These are phyloP conservation scores for Lachancea quebecensis DNA, from an alignment of 805 yeast genomes.

Conservation along the genomic window DNA sequence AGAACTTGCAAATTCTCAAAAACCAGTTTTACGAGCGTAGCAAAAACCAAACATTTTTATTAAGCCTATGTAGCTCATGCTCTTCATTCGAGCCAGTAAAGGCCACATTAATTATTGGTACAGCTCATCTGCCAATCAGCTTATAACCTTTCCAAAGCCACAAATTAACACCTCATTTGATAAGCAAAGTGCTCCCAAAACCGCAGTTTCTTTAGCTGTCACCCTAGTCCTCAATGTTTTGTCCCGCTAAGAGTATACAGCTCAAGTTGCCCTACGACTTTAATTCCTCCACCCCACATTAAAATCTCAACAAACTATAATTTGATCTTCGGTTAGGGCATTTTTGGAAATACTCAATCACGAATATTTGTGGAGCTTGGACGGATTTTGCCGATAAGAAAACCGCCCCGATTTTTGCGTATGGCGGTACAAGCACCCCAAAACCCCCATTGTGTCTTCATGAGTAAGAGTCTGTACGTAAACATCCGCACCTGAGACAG, in stretches of 20 bases:
- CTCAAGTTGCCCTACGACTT: not conserved
- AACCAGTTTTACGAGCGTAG: no score
- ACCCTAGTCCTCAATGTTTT: not conserved
- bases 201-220: not conserved
- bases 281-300: not conserved
- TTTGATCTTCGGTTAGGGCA: not conserved
- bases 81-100: no score
- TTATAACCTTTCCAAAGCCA: not conserved
- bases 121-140: not conserved
- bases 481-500: slow-evolving; percentile 1
- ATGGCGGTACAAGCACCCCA: not conserved
- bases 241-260: not conserved
- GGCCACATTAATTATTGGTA: no score
- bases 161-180: not conserved
- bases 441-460: not conserved
- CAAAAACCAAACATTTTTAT: no score
- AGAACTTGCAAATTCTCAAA: no score
- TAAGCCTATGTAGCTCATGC: no score
- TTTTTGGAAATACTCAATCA: not conserved
- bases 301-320: not conserved
- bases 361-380: not conserved
- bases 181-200: not conserved
- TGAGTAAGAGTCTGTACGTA: not conserved
- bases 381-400: not conserved
- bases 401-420: not conserved